Conservation (phyloP, 2,329 filamentous ascomycete genomes). For the Phialophora expanda region DNA sequence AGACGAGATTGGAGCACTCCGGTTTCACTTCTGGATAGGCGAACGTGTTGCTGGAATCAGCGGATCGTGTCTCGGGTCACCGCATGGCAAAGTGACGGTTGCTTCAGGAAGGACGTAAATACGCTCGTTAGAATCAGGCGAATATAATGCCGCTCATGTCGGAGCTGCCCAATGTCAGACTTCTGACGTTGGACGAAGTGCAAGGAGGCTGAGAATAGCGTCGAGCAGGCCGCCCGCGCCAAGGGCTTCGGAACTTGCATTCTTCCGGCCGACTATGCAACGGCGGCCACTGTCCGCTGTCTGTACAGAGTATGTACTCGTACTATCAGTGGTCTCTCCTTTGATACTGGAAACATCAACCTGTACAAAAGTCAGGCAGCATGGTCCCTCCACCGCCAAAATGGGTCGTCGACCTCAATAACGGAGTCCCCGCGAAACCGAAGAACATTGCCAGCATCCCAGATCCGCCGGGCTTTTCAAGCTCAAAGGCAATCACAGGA, state of each 20-base stretch:
- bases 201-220: constrained; percentile 5
- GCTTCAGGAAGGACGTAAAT: background rate
- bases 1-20: background rate
- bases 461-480: constrained; percentile 84
- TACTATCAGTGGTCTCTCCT: background rate
- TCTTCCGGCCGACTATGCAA: constrained; percentile 17
- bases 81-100: constrained; percentile 4
- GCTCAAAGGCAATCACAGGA: constrained; percentile 58
- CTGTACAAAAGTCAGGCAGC: constrained; percentile 21
- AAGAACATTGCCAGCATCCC: constrained; percentile 70
- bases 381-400: constrained; percentile 62
- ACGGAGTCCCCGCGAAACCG: constrained; percentile 68
- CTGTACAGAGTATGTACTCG: no score
- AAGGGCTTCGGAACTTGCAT: constrained; percentile 10
- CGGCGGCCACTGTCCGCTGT: background rate
- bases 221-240: constrained; percentile 6
- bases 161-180: constrained; percentile 3
- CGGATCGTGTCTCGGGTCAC: constrained; percentile 3
- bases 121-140: background rate
- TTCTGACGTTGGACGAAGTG: background rate
- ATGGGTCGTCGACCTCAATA: constrained; percentile 84
- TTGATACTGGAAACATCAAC: background rate
- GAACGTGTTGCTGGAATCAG: constrained; percentile 4
- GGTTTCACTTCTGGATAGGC: constrained; percentile 7
- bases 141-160: background rate